Evolutionary conservation across 495 filamentous ascomycete species (phyloP).

Genomic region (Thermochaetoides thermophila): DNA sequence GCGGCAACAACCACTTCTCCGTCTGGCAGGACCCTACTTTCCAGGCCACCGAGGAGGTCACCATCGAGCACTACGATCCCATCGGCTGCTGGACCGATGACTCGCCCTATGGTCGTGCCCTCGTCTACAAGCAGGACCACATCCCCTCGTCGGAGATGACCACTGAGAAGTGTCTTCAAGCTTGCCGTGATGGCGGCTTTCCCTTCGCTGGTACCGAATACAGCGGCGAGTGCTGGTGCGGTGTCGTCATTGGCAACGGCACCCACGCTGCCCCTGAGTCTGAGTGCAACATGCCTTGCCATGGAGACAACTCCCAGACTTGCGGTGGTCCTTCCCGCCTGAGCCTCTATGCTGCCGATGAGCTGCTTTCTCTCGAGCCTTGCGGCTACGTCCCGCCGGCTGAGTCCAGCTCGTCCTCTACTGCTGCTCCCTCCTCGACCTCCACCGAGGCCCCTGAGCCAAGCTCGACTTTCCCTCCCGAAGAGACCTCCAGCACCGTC

Average conservation of each 20-base stretch:
- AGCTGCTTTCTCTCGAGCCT: conserved; percentile 30
- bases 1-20: conserved; percentile 30
- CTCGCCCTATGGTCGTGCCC: conserved; percentile 28
- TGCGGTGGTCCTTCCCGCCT: conserved; percentile 34
- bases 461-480: conserved; percentile 3
- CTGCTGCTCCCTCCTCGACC: conserved; percentile 5
- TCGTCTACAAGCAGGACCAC: conserved; percentile 31
- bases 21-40: conserved; percentile 41
- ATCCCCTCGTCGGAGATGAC: conserved; percentile 24
- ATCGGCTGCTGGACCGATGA: conserved; percentile 46
- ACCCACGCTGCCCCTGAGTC: conserved; percentile 23
- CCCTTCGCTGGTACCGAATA: conserved; percentile 39
- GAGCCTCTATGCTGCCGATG: conserved; percentile 29
- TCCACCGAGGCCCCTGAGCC: conserved; percentile 8
- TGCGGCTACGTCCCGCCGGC: conserved; percentile 24
- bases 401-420: conserved; percentile 4
- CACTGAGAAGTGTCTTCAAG: conserved; percentile 29
- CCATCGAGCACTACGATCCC: conserved; percentile 28
- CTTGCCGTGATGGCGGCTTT: conserved; percentile 32
- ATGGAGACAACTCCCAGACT: conserved; percentile 28
- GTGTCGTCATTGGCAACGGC: conserved; percentile 33
- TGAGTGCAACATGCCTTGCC: conserved; percentile 33
- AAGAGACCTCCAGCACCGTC: conserved; percentile 12
- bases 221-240: conserved; percentile 30
- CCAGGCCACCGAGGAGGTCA: conserved; percentile 22